Evolutionary conservation across 2,329 filamentous ascomycete genomes (phyloP), one percentile per base, ranked within the genome.

Genomic region (Cordyceps militaris): DNA sequence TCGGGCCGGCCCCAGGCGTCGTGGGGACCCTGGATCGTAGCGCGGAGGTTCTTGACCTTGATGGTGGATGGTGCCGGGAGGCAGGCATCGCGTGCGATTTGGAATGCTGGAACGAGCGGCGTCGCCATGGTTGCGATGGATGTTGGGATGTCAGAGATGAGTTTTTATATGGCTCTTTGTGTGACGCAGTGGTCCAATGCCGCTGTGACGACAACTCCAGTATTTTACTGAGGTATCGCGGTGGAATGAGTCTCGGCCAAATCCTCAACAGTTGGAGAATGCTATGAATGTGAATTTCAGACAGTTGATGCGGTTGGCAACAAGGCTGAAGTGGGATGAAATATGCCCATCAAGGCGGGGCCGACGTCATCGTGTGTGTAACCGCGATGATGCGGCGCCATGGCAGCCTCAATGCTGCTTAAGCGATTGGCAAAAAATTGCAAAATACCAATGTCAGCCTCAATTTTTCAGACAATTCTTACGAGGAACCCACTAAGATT

Each of bases 1-100:
- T 74, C 69, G 2, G 63, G 57, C 3, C 87, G 80, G 57, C 84
- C 84, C 87, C 87, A 91, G 49, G 85, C 86, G 67, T 91, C 87
- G 34, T 76, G 76, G 26, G 79, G 82, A n/a, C 79, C 82, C 62
- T 73, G 71, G 59, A 84, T 76, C 9, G 71, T 77, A 58, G 82
- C 74, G 60, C 81, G 75, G 1, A 91, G 79, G 65, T 88, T 84
- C 52, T 75, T 76, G 58, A 91, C 79, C 38, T 77, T 77, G 62
- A 91, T 81, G 14, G 74, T 66, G 44, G 82, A 79, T 3, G 68
- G 57, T 11, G 50, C 50, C 5, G 57, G 57, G 2, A 58, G 36
- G 16, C 40, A n/a, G 8, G 24, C 8, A 4, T 47, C 50, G n/a
- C 50, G 57, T 10, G 36, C 44, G 24, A 58, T 44, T 10, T 48